phyloP scores from a whole-genome alignment of 2,329 filamentous ascomycete species.

The Hymenoscyphus salicellus region DNA sequence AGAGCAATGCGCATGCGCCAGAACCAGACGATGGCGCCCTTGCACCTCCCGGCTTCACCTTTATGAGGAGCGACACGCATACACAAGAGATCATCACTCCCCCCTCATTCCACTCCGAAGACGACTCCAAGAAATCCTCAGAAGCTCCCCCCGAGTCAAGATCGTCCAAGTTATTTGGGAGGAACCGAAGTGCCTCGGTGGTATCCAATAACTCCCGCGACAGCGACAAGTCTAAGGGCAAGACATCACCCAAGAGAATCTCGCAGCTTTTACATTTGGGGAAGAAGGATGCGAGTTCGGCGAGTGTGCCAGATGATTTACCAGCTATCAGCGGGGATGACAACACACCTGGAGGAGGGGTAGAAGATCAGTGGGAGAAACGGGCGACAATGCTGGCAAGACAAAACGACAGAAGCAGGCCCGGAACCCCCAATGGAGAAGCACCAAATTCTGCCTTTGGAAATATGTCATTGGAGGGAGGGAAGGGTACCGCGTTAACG shows the following conservation, averaged over 20 bases:
- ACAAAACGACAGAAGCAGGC: slow-evolving; percentile 50
- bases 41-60: slow-evolving; percentile 65
- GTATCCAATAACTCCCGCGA: slow-evolving; percentile 31
- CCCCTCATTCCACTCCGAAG: slow-evolving; percentile 48
- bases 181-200: slow-evolving; percentile 45
- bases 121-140: slow-evolving; percentile 28
- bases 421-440: slow-evolving; percentile 39
- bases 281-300: slow-evolving; percentile 58
- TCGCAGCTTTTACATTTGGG: slow-evolving; percentile 70
- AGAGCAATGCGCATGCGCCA: slow-evolving; percentile 34
- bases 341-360: slow-evolving; percentile 44
- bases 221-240: slow-evolving; percentile 18
- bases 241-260: slow-evolving; percentile 44
- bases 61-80: slow-evolving; percentile 82
- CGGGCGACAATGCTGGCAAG: slow-evolving; percentile 84
- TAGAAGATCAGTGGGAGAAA: slow-evolving; percentile 84
- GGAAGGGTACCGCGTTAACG: slow-evolving; percentile 42
- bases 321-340: slow-evolving; percentile 64
- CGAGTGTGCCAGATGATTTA: slow-evolving; percentile 74
- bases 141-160: slow-evolving; percentile 26
- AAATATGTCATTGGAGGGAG: slow-evolving; percentile 23
- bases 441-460: slow-evolving; percentile 22
- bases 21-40: slow-evolving; percentile 31
- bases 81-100: slow-evolving; percentile 76
- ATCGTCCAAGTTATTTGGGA: slow-evolving; percentile 33